Conservation (phyloP, 345 rosid genomes). For the Streptanthus diversifolius region DNA sequence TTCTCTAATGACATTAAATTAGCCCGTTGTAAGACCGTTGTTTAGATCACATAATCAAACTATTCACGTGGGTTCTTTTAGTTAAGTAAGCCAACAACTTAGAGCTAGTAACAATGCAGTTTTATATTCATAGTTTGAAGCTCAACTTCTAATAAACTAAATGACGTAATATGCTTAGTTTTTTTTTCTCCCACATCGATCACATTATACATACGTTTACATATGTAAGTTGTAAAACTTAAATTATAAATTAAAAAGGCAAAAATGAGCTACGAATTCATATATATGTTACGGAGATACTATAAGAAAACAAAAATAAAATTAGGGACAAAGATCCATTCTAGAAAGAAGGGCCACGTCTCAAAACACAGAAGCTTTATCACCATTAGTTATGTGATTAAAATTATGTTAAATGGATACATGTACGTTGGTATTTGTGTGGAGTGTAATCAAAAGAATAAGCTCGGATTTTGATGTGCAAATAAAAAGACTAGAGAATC, state of each 20-base stretch:
- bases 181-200: neutral
- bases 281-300: neutral
- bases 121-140: neutral
- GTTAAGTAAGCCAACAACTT: neutral
- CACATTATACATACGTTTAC: neutral
- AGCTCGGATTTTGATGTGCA: slow-evolving; percentile 32
- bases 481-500: slow-evolving; percentile 34
- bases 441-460: slow-evolving; percentile 33
- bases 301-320: neutral
- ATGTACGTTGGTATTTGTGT: slow-evolving; percentile 35
- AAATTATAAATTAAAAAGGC: neutral
- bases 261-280: neutral
- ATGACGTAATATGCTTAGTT: neutral
- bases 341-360: slow-evolving; percentile 36
- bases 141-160: neutral
- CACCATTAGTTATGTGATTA: slow-evolving; percentile 19
- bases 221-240: neutral
- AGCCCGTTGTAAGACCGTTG: neutral
- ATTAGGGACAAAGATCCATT: slow-evolving; percentile 31
- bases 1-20: neutral
- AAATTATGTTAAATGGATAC: slow-evolving; percentile 13
- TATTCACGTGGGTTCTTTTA: neutral
- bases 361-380: slow-evolving; percentile 31
- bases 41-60: neutral
- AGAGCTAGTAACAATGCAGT: neutral